Percentiles rank a stretch among this genome's conserved stretches.
These are phyloP conservation scores for Botryotinia globosa DNA, from an alignment of 2,329 filamentous ascomycete species.

Conservation along the genomic window DNA sequence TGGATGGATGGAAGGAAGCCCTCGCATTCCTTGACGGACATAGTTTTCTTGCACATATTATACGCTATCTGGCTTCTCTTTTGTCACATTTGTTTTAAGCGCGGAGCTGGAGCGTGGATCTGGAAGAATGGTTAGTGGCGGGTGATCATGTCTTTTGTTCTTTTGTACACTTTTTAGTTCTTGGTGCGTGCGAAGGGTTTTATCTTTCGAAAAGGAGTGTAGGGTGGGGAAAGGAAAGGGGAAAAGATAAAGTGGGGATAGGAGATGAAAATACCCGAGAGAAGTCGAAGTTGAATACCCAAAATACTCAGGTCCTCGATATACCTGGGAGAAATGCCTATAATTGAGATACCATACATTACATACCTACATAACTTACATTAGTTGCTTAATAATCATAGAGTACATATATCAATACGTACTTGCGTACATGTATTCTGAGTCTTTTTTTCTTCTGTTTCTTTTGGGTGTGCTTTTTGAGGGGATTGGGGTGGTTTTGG, in stretches of 20 bases:
- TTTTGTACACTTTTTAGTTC: neutral
- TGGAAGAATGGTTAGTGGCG: neutral
- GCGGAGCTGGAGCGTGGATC: neutral
- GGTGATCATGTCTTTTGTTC: neutral
- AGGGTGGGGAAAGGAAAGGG: neutral
- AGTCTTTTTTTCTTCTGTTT: neutral
- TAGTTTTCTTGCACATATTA: conserved; percentile 12
- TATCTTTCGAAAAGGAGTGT: neutral
- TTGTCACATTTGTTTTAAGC: conserved; percentile 3
- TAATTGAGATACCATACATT: neutral
- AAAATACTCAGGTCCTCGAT: neutral
- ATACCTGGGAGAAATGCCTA: neutral
- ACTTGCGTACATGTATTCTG: neutral
- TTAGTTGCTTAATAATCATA: neutral
- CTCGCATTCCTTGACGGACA: neutral
- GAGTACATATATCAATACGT: neutral
- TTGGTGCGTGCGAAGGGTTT: neutral
- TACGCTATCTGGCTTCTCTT: conserved; percentile 4
- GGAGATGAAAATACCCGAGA: neutral
- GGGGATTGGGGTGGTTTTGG: neutral
- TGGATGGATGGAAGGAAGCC: neutral
- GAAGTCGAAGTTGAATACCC: neutral
- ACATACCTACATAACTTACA: neutral
- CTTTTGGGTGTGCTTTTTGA: neutral
- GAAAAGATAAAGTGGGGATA: neutral